Evolutionary conservation across 2,329 filamentous ascomycete genomes (phyloP).

Genomic region (Cercospora berteroae): DNA sequence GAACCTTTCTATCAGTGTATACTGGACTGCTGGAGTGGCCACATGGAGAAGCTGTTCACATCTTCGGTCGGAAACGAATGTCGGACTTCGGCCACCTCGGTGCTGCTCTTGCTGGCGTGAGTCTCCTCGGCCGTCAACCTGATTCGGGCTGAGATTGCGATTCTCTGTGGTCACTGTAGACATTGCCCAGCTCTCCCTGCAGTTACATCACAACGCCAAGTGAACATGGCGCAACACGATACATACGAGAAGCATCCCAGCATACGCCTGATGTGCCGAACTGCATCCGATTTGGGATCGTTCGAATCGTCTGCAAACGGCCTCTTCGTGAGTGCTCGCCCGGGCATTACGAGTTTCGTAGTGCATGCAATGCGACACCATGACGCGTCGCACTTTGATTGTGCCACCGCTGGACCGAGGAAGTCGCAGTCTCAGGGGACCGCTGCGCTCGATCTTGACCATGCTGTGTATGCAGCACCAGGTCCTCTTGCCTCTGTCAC

Average conservation of each 20-base stretch:
- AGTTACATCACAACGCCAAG: not conserved
- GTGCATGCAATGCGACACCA: not conserved
- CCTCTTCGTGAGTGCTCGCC: not conserved
- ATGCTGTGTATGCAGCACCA: not conserved
- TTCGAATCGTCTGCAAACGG: not conserved
- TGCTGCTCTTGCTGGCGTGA: conserved; percentile 36
- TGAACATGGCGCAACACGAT: not conserved
- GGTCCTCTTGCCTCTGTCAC: not conserved
- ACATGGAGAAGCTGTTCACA: conserved; percentile 34
- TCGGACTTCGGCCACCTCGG: conserved; percentile 38
- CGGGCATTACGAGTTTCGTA: not conserved
- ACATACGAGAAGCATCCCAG: not conserved
- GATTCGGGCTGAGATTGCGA: not conserved
- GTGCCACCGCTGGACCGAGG: not conserved
- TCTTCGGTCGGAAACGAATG: conserved; percentile 38
- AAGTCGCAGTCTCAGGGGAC: not conserved
- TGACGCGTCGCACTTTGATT: not conserved
- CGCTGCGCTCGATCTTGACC: not conserved
- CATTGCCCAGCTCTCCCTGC: not conserved
- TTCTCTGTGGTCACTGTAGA: not conserved
- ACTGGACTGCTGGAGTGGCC: conserved; percentile 34
- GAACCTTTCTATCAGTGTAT: conserved; percentile 26
- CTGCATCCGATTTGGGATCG: not conserved
- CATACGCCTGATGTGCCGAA: not conserved
- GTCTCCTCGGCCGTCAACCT: conserved; percentile 24